Evolutionary conservation across 2,329 filamentous ascomycete genomes (phyloP), one percentile per base, ranked within the genome.

Genomic region (Aspergillus viridinutans): DNA sequence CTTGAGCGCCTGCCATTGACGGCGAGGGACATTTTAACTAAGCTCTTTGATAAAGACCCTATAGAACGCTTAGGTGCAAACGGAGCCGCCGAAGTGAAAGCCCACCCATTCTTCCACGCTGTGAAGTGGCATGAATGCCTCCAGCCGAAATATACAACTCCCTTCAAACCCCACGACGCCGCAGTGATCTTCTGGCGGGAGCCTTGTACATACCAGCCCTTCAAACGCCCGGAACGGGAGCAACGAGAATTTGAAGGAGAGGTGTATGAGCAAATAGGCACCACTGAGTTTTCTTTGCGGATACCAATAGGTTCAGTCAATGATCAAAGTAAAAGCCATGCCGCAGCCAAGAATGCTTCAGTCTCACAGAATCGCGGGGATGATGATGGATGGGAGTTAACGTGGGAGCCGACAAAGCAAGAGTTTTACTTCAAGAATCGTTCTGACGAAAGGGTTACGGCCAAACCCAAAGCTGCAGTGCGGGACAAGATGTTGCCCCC

Each of bases 91-190:
- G 53, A 59, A 25, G 38, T 59, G 21, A 59, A 59, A 48, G 26
- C 57, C 14, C 57, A 59, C 43, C 53, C 50, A 14, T 56, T 59
- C 38, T 56, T 59, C 28, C 20, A 59, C 10, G n/a, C 17, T 26
- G 8, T 56, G 53, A 48, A 56, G 12, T 58, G 53, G 53, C 12
- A 21, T 26, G 48, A 49, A 53, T 56, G 53, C 45, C 4, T 50
- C 23, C 57, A 35, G 45, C 49, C n/a, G 14, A 53, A 58, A 42
- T 20, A 29, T 42, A 17, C 20, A 50, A 53, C 56, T 7, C 56
- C 53, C 28, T 58, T 56, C 21, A 58, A 58, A 26, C 57, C 53
- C 40, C 50, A 54, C 50, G 53, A 56, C 28, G 50, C 23, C 21
- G 9, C 32, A 47, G 32, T 29, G 35, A 25, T 47, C 14, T 55